Conservation (phyloP, 805 yeast species). For the Debaryomyces prosopidis region DNA sequence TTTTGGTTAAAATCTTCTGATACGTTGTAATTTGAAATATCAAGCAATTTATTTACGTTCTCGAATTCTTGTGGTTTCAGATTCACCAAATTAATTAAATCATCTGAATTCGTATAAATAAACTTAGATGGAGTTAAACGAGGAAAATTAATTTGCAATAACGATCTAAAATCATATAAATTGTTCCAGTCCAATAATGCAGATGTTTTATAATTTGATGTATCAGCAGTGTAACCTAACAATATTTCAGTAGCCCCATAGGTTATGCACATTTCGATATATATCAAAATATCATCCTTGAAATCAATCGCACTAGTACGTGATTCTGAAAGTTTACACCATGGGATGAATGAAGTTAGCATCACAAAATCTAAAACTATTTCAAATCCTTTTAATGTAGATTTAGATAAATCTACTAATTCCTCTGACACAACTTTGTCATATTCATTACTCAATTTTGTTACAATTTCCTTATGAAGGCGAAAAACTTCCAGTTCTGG, state of each 20-base stretch:
- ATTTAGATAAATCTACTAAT: slow-evolving; percentile 31
- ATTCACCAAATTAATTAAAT: slow-evolving; percentile 27
- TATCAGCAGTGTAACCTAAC: slow-evolving; percentile 60
- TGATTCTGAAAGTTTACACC: slow-evolving; percentile 57
- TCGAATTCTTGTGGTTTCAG: slow-evolving; percentile 21
- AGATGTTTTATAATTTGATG: slow-evolving; percentile 37
- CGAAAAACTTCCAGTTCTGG: slow-evolving; percentile 35
- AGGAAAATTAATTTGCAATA: slow-evolving; percentile 69
- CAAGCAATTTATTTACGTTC: slow-evolving; percentile 33
- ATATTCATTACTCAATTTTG: slow-evolving; percentile 23
- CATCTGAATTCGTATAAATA: slow-evolving; percentile 46
- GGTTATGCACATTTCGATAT: slow-evolving; percentile 58
- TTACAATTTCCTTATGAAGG: slow-evolving; percentile 41
- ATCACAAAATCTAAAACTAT: slow-evolving; percentile 49
- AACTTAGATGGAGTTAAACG: slow-evolving; percentile 52
- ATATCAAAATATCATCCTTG: slow-evolving; percentile 54
- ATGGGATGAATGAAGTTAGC: slow-evolving; percentile 57
- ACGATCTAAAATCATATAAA: slow-evolving; percentile 64
- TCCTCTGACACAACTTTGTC: slow-evolving; percentile 21
- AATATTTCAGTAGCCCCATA: slow-evolving; percentile 73
- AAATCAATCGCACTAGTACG: slow-evolving; percentile 53
- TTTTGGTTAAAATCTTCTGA: slow-evolving; percentile 24
- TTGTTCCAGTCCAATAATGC: slow-evolving; percentile 42
- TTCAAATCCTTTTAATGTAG: slow-evolving; percentile 36
- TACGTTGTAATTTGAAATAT: slow-evolving; percentile 16